phyloP scores from a whole-genome alignment of 2,329 filamentous ascomycete genomes.

The Ophiosphaerella narmari region DNA sequence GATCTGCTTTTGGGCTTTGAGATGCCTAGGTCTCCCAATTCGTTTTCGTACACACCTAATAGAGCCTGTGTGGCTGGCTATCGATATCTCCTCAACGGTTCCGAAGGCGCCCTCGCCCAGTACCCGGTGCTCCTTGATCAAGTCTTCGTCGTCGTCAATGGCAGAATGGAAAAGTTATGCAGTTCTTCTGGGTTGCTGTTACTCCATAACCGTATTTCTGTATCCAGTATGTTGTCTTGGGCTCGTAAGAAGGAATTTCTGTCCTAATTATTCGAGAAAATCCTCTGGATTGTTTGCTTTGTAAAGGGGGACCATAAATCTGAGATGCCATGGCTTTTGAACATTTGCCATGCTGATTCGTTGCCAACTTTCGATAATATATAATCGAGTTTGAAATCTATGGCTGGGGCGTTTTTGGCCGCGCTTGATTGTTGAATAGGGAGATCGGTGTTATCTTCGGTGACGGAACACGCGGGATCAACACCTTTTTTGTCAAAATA shows the following conservation, averaged over 20 bases:
- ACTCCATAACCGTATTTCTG: neutral
- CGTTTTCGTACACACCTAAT: constrained; percentile 15
- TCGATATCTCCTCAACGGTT: constrained; percentile 10
- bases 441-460: too few species aligned
- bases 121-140: neutral
- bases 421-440: too few species aligned
- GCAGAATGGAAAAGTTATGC: neutral
- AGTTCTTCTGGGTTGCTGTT: neutral
- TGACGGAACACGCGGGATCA: too few species aligned
- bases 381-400: neutral
- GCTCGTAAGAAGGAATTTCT: constrained; percentile 2
- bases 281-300: constrained; percentile 10
- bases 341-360: neutral
- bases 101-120: constrained; percentile 13
- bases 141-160: constrained; percentile 14
- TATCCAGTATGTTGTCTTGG: constrained; percentile 1
- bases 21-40: constrained; percentile 8
- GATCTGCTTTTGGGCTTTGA: constrained; percentile 13
- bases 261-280: neutral
- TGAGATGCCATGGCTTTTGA: constrained; percentile 5
- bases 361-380: neutral
- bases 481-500: too few species aligned
- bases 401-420: neutral
- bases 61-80: neutral
- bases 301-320: constrained; percentile 15